Percentiles rank a stretch among this genome's conserved stretches.
Evolutionary conservation across 495 filamentous ascomycete genomes (phyloP).

Genomic region (Xylaria grammica): DNA sequence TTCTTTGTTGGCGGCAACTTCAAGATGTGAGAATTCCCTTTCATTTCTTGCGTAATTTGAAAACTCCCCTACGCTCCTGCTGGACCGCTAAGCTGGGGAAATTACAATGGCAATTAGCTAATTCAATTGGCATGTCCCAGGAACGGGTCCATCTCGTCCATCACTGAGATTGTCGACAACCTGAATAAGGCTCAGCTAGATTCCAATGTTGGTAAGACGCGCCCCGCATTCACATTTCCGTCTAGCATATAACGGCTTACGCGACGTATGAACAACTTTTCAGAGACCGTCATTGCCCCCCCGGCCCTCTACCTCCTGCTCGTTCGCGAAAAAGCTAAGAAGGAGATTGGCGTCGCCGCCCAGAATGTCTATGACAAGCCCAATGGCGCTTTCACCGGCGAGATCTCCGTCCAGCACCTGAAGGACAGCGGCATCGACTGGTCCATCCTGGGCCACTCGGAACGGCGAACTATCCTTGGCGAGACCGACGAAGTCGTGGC

Average conservation of each 20-base stretch:
- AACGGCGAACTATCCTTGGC: constrained; percentile 84
- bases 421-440: constrained; percentile 85
- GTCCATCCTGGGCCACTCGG: constrained; percentile 90
- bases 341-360: constrained; percentile 75
- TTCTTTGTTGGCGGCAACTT: constrained; percentile 99
- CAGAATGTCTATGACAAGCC: constrained; percentile 98
- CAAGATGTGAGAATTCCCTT: constrained; percentile 77
- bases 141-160: constrained; percentile 89
- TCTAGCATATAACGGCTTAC: background rate
- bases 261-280: background rate
- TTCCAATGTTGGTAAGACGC: constrained; percentile 64
- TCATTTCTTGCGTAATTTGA: constrained; percentile 17
- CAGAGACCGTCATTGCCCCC: constrained; percentile 94
- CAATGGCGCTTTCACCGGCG: constrained; percentile 96
- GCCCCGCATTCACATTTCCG: background rate
- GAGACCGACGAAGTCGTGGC: constrained; percentile 89
- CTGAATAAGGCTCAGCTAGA: constrained; percentile 81
- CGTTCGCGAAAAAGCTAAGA: constrained; percentile 70
- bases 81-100: too few relatives aligned
- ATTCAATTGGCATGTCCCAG: constrained; percentile 46
- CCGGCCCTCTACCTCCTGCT: constrained; percentile 89
- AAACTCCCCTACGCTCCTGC: background rate
- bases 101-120: background rate
- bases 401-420: constrained; percentile 90
- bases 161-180: constrained; percentile 84